Base-by-base conservation (phyloP, 2,329 filamentous ascomycete genomes). In the Aspergillus novoparasiticus region DNA sequence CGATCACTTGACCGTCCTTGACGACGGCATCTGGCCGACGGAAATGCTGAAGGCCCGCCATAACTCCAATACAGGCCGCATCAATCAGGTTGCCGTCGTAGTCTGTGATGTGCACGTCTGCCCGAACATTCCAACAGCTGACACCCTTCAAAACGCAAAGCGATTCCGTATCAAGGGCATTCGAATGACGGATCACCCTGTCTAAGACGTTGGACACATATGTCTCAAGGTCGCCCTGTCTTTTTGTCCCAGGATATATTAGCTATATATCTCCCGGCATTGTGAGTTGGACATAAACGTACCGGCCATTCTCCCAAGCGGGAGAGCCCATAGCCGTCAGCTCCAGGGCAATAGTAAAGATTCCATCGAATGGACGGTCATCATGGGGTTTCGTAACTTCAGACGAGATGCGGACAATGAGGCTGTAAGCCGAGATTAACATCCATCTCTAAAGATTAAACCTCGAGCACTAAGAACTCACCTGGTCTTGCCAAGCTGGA, bases 91-190 rank as follows among this genome's bases (percentile, higher is more conserved):
- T 94, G 59, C 95, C 95, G 76, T 98, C 94, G 75, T 94, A 92
- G 57, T 93, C 90, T 53, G 98, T 85, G 54, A 98, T 89, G 79
- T 99, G 95, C 26, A 98, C 87, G 76, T 98, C 94, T 23, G 92
- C 94, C 62, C 94, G 89, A 66, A 99, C 85, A 64, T 90, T 90
- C 89, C 95, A 99, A 82, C 92, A 95, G 78, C 96, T 97, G 64
- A 91, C 85, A 9, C 92, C 94, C 12, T 95, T 93, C 32, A 97
- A 85, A 26, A 99, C 92, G 78, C 95, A 99, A 51, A 99, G 86
- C 4, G 94, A 97, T 80, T 99, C 95, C 39, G 94, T 97, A 77
- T 98, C 94, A 46, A 99, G 87, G 8, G 95, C 94, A 70, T 91
- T 91, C 1, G 94, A 97, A 64, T 95, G 90, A 48, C 95, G 93